phyloP scores from a whole-genome alignment of 148 eudicot genomes.

The Vaccinium vitisidaea region DNA sequence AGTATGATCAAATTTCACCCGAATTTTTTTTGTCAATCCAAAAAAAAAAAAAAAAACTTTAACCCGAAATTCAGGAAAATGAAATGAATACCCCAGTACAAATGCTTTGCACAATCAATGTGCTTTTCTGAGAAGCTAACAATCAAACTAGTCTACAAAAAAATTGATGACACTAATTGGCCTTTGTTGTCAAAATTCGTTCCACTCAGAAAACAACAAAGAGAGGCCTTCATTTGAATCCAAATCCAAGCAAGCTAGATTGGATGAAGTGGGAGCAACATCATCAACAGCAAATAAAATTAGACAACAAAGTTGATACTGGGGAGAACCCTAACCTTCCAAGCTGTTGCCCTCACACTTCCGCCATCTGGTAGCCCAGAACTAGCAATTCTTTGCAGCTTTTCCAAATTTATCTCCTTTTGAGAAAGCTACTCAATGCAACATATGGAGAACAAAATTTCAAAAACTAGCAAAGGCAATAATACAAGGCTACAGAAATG shows the following conservation, averaged over 20 bases:
- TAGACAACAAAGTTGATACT: neutral
- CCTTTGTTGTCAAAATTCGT: too few relatives aligned
- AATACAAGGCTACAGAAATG: neutral
- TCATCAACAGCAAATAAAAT: too few relatives aligned
- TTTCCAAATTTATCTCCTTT: slow-evolving; percentile 60
- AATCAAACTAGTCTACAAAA: neutral
- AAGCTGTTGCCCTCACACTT: slow-evolving; percentile 50
- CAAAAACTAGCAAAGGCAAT: neutral
- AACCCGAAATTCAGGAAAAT: neutral
- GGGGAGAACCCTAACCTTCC: slow-evolving; percentile 50
- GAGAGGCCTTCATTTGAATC: too few relatives aligned
- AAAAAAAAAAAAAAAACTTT: neutral
- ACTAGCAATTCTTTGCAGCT: slow-evolving; percentile 55
- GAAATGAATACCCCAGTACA: neutral
- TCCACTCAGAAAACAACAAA: too few relatives aligned
- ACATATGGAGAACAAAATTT: neutral
- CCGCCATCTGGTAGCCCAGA: slow-evolving; percentile 59
- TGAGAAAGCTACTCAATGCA: slow-evolving; percentile 42
- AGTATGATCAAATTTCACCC: neutral
- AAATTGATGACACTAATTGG: neutral
- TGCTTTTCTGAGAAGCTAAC: neutral
- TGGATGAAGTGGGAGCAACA: too few relatives aligned
- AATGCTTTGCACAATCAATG: neutral
- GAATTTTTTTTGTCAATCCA: neutral
- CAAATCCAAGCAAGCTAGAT: too few relatives aligned